These are phyloP conservation scores for Chrysosphaeria jannelii DNA, from an alignment of 2,329 filamentous ascomycete genomes.

Conservation along the genomic window DNA sequence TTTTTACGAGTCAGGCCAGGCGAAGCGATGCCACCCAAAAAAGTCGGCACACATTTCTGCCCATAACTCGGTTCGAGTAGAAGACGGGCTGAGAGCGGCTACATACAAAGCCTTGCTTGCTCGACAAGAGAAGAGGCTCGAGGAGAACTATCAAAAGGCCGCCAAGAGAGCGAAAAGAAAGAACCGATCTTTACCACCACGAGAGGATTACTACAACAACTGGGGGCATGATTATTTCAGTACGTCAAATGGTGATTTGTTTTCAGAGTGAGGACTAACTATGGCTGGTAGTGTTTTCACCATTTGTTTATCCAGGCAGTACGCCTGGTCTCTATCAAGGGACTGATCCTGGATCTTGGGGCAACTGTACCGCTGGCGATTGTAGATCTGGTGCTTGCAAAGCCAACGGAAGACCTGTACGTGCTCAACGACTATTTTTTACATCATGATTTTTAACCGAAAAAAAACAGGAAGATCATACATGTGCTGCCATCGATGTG, in stretches of 20 bases:
- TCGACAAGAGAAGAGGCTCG: constrained; percentile 1
- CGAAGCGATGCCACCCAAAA: constrained; percentile 19
- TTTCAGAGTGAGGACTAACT: too few species aligned
- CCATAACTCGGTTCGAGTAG: constrained; percentile 43
- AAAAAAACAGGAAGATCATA: too few species aligned
- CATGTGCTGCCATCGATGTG: too few species aligned
- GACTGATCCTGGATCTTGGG: neutral
- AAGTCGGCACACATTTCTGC: constrained; percentile 40
- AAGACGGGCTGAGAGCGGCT: neutral
- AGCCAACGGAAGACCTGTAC: too few species aligned
- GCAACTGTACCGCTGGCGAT: neutral
- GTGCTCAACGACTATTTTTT: too few species aligned
- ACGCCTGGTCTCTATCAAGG: too few species aligned
- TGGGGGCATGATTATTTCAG: constrained; percentile 1
- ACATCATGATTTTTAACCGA: too few species aligned
- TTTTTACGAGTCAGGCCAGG: constrained; percentile 17
- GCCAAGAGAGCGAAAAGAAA: constrained; percentile 1
- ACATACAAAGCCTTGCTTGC: neutral
- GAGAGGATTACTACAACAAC: constrained; percentile 1
- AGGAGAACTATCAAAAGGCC: constrained; percentile 1
- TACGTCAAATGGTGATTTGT: too few species aligned
- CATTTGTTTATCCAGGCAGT: too few species aligned
- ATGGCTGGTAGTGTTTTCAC: too few species aligned
- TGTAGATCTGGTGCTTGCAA: neutral
- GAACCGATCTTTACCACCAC: constrained; percentile 1